Conservation (phyloP, 768 basidiomycete species). For the Mycena kentingensis region DNA sequence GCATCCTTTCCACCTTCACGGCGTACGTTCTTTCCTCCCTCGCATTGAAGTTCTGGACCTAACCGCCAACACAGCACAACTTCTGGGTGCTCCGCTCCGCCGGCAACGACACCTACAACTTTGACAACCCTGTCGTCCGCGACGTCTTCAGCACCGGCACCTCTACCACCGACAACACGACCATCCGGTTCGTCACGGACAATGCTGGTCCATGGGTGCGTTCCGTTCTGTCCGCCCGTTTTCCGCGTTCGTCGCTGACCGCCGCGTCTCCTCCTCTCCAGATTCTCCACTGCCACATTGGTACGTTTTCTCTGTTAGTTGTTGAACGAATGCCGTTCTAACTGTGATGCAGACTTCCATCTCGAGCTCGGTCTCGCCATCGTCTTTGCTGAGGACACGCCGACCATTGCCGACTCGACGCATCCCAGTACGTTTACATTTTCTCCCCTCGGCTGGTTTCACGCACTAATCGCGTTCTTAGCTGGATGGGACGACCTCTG, state of each 20-base stretch:
- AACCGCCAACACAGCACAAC: conserved; percentile 27
- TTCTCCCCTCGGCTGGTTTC: too few relatives aligned
- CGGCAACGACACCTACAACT: conserved; percentile 36
- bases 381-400: conserved; percentile 23
- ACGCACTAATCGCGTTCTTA: background rate
- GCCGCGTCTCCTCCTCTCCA: conserved; percentile 7
- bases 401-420: background rate
- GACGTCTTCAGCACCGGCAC: conserved; percentile 51
- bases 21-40: conserved; percentile 22
- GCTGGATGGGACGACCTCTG: conserved; percentile 3
- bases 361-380: conserved; percentile 29
- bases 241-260: background rate
- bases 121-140: conserved; percentile 50
- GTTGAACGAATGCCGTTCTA: conserved; percentile 9
- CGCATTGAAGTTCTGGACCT: background rate
- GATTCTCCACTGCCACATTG: conserved; percentile 32
- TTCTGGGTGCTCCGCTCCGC: conserved; percentile 42
- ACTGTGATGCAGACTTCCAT: conserved; percentile 41
- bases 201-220: conserved; percentile 34
- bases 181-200: conserved; percentile 41
- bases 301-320: background rate
- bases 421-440: conserved; percentile 9
- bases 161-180: conserved; percentile 29
- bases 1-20: conserved; percentile 37
- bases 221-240: conserved; percentile 36